Conservation (phyloP, 2,329 filamentous ascomycete species). For the Aspergillus awamori region DNA sequence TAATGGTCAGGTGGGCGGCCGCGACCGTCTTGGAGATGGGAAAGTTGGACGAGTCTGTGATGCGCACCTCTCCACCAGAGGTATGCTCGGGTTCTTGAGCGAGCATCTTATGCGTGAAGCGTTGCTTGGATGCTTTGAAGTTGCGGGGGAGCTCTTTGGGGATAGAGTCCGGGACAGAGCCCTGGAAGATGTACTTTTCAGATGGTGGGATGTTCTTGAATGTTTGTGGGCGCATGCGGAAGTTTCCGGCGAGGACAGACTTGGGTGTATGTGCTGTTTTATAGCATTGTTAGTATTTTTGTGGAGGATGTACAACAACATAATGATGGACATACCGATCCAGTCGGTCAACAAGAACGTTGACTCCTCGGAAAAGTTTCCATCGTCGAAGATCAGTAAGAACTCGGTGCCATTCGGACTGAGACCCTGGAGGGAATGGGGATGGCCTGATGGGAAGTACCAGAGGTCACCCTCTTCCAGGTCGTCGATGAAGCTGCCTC, state of each 20-base stretch:
- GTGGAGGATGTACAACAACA: neutral
- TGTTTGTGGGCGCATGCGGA: constrained; percentile 5
- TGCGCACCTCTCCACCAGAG: constrained; percentile 7
- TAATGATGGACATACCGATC: neutral
- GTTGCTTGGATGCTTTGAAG: constrained; percentile 11
- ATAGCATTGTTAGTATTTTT: neutral
- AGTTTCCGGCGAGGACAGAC: constrained; percentile 11
- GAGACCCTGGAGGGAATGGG: constrained; percentile 9
- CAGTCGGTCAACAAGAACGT: constrained; percentile 11
- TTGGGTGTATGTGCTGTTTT: constrained; percentile 11
- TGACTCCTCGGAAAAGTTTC: constrained; percentile 8
- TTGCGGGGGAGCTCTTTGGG: constrained; percentile 3
- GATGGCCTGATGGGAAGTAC: constrained; percentile 12
- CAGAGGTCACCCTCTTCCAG: constrained; percentile 10
- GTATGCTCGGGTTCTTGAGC: constrained; percentile 1
- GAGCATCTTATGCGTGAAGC: constrained; percentile 13
- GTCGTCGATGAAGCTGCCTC: constrained; percentile 10
- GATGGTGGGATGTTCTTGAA: constrained; percentile 9
- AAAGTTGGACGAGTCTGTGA: constrained; percentile 12
- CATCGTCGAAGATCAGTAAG: constrained; percentile 11
- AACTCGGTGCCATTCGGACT: constrained; percentile 11
- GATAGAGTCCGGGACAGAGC: constrained; percentile 1
- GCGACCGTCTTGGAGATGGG: constrained; percentile 13
- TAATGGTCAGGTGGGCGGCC: constrained; percentile 10
- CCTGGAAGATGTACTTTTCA: constrained; percentile 12